Evolutionary conservation across 2,329 filamentous ascomycete genomes (phyloP).

Genomic region (Penicillium sp.): DNA sequence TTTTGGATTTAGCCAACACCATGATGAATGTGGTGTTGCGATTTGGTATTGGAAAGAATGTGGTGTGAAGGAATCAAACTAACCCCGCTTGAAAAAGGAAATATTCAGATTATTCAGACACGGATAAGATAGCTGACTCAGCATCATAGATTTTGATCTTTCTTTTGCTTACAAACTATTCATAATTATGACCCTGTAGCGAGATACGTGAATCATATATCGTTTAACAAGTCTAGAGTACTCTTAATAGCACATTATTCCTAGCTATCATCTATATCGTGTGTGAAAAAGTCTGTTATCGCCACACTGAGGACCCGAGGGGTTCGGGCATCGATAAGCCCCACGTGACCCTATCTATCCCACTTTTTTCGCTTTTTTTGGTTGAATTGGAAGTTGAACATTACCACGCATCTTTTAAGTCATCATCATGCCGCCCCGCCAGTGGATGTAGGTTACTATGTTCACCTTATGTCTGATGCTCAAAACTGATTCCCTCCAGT

Average conservation of each 20-base stretch:
- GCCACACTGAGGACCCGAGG: conserved; percentile 20
- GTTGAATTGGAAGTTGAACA: not conserved
- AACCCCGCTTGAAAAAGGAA: conserved; percentile 30
- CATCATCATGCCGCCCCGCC: conserved; percentile 68
- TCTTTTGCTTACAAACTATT: not conserved
- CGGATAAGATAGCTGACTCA: conserved; percentile 34
- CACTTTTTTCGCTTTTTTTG: conserved; percentile 28
- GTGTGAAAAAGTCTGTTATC: not conserved
- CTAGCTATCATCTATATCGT: not conserved
- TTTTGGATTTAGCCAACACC: conserved; percentile 90
- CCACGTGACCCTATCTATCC: conserved; percentile 32
- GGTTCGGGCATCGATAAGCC: conserved; percentile 29
- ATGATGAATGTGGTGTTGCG: conserved; percentile 47
- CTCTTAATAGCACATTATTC: not conserved
- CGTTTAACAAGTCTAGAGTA: not conserved
- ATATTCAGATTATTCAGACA: conserved; percentile 27
- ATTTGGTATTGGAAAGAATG: conserved; percentile 11
- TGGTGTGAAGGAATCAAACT: conserved; percentile 6
- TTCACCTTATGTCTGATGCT: not conserved
- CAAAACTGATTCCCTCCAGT: conserved; percentile 43
- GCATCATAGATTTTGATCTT: conserved; percentile 2
- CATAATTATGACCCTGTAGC: not conserved
- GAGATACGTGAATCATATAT: too few species aligned
- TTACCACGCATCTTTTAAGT: not conserved
- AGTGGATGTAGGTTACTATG: conserved; percentile 65